Conservation (phyloP, 495 filamentous ascomycete species). For the Bathelium albidoporum region DNA sequence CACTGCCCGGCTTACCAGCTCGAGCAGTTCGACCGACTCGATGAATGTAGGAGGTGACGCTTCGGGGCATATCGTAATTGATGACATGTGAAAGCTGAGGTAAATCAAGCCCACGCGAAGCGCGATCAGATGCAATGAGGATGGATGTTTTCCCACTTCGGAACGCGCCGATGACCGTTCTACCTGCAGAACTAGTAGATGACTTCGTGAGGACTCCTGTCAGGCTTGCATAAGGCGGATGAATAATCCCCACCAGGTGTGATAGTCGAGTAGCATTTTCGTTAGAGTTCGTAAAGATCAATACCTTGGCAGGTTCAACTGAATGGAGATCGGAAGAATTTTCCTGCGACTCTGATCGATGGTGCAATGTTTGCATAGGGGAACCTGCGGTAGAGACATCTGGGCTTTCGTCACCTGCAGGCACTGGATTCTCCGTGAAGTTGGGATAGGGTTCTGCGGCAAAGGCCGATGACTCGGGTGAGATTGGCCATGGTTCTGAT, state of each 20-base stretch:
- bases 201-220: conserved; percentile 68
- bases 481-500: conserved; percentile 4
- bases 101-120: conserved; percentile 78
- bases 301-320: conserved; percentile 30
- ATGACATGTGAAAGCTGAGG: conserved; percentile 61
- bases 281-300: conserved; percentile 85
- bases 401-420: conserved; percentile 21
- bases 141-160: conserved; percentile 52
- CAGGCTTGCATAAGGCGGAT: conserved; percentile 44
- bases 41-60: conserved; percentile 76
- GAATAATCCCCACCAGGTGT: conserved; percentile 60
- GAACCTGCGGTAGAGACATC: conserved; percentile 26
- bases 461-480: not conserved
- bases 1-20: conserved; percentile 63
- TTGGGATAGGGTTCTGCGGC: conserved; percentile 11
- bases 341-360: conserved; percentile 18
- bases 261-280: conserved; percentile 71
- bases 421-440: conserved; percentile 10
- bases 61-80: conserved; percentile 87
- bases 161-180: conserved; percentile 55
- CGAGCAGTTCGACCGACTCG: conserved; percentile 85
- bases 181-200: conserved; percentile 51
- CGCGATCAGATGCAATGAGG: conserved; percentile 83
- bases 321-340: not conserved
- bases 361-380: conserved; percentile 8